Percentiles rank a stretch among this genome's conserved stretches.
Conservation (phyloP, 495 filamentous ascomycete species). For the Saxophila tyrrhenica region DNA sequence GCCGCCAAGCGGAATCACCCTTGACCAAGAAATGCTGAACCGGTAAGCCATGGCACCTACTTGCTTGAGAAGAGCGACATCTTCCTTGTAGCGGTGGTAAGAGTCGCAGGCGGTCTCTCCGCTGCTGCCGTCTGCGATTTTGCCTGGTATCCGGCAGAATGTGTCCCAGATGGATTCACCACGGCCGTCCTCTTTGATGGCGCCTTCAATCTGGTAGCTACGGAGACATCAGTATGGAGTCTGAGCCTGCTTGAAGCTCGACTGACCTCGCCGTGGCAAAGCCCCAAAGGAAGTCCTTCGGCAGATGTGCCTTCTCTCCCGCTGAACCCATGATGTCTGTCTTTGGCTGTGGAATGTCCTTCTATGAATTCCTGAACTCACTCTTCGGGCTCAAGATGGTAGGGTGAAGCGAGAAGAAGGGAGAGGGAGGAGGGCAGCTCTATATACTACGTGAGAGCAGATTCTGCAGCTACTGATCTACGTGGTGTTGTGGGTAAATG, state of each 20-base stretch:
- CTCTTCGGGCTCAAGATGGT: too few species aligned
- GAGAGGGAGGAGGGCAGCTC: neutral
- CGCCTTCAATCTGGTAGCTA: slow-evolving; percentile 30
- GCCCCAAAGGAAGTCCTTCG: slow-evolving; percentile 69
- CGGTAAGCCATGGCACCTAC: slow-evolving; percentile 26
- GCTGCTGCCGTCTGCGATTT: slow-evolving; percentile 22
- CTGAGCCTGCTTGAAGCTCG: neutral
- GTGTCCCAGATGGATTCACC: slow-evolving; percentile 27
- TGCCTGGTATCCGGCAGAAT: slow-evolving; percentile 21
- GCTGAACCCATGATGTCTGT: slow-evolving; percentile 1
- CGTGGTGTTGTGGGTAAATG: neutral
- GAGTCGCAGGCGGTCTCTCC: slow-evolving; percentile 29
- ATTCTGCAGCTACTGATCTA: neutral
- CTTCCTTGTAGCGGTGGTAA: slow-evolving; percentile 31
- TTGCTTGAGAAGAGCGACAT: slow-evolving; percentile 27
- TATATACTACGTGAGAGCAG: neutral
- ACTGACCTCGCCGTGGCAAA: slow-evolving; percentile 63
- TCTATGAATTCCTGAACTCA: too few species aligned
- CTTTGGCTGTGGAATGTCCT: too few species aligned
- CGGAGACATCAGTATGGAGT: neutral
- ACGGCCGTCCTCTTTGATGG: slow-evolving; percentile 25
- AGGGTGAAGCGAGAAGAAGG: neutral
- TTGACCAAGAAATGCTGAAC: slow-evolving; percentile 28
- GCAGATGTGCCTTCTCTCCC: slow-evolving; percentile 32
- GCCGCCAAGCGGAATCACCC: slow-evolving; percentile 29